Percentiles rank a stretch among this genome's conserved stretches.
Conservation (phyloP, 495 filamentous ascomycete genomes). For the Pyrenula aspistea region DNA sequence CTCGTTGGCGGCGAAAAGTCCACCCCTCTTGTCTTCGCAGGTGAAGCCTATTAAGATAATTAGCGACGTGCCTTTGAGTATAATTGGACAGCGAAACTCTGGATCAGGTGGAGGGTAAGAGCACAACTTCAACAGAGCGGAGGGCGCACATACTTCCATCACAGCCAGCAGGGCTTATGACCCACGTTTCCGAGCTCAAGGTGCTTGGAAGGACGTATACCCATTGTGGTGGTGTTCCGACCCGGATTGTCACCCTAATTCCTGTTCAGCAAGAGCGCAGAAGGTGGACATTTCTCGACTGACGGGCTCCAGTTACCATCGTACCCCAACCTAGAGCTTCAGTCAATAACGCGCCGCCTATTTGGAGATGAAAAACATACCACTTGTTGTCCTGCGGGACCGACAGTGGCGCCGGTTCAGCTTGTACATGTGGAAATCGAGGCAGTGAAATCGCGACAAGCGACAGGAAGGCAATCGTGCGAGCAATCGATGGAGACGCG, state of each 20-base stretch:
- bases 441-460: not conserved
- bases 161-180: slow-evolving; percentile 40
- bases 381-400: not conserved
- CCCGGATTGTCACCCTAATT: slow-evolving; percentile 28
- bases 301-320: slow-evolving; percentile 1
- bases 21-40: slow-evolving; percentile 32
- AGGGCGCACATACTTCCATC: slow-evolving; percentile 10
- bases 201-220: slow-evolving; percentile 46
- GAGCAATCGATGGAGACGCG: not conserved
- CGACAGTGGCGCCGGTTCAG: not conserved
- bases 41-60: slow-evolving; percentile 4
- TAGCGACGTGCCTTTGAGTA: not conserved
- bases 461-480: not conserved
- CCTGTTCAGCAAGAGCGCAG: not conserved
- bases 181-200: slow-evolving; percentile 43
- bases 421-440: not conserved
- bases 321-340: not conserved
- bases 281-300: not conserved
- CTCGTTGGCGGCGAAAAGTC: slow-evolving; percentile 33
- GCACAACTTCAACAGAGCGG: too few species aligned
- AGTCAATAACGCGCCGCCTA: not conserved
- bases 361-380: not conserved
- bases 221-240: slow-evolving; percentile 44
- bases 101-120: slow-evolving; percentile 10
- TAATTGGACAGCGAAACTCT: too few species aligned